Evolutionary conservation across 2,329 filamentous ascomycete species (phyloP), one percentile per base, ranked within the genome.

Genomic region (Cladophialophora psammophila): DNA sequence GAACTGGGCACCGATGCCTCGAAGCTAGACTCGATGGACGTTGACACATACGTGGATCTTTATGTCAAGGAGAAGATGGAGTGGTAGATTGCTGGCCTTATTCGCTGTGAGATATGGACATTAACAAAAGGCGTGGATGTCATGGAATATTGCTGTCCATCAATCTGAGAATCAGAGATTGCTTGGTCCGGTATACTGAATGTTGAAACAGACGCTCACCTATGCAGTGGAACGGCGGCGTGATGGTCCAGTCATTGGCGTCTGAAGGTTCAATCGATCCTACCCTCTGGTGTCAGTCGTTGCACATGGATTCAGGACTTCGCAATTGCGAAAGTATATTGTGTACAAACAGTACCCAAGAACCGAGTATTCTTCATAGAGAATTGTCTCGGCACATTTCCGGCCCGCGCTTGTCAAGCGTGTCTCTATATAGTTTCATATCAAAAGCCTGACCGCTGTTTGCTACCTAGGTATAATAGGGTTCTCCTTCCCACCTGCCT

Each of bases 41-140:
- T 98, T 38, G 94, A 99, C 80, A 88, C 95, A 83, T 98, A 97
- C 77, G 91, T 99, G 72, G 93, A 98, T 79, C 80, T 96, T 79
- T 97, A 90, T 76, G 85, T 89, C 61, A 90, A 86, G 80, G 80
- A 83, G 55, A 78, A 80, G 74, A 77, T 81, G 70, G 74, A 80
- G 61, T 77, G 76, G 75, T 77, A 74, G 65, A 53, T 60, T 59
- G 48, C 40, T 8, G 34, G 9, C 5, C 6, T 12, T 9, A 3
- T 8, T 36, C 34, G 45, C 45, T 13, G 26, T 18, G 45, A 26
- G 45, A 26, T 50, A 3, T 50, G 45, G 7, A 50, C 20, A 50
- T 50, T 50, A 50, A 18, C 8, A 50, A 50, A 50, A 50, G 45
- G 45, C 26, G 45, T 31, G 45, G 13, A 31, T 26, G 45, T 50